A percentile compares a stretch with the other conserved stretches of the same genome.
phyloP scores from a whole-genome alignment of 2,329 filamentous ascomycete genomes.

The Chalaropsis thielavioides region DNA sequence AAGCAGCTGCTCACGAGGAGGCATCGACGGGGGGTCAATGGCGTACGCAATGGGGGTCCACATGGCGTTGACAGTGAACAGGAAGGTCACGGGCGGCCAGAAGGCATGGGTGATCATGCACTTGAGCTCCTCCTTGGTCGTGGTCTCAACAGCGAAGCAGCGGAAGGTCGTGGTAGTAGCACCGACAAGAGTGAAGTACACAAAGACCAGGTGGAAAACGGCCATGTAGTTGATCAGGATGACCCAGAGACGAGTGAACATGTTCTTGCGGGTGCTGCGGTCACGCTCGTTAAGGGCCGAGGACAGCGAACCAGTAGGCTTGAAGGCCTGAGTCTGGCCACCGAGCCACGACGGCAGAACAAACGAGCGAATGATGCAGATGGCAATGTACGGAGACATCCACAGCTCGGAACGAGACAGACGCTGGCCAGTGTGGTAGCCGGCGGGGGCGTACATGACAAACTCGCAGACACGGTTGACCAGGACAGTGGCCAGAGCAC shows the following conservation, averaged over 20 bases:
- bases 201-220: constrained; percentile 39
- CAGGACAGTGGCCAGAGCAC: constrained; percentile 37
- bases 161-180: constrained; percentile 38
- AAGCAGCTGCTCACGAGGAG: constrained; percentile 43
- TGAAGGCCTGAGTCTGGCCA: constrained; percentile 43
- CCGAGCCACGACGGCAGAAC: constrained; percentile 45
- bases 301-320: constrained; percentile 43
- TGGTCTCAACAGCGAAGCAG: constrained; percentile 30
- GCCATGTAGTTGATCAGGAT: constrained; percentile 43
- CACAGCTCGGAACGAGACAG: constrained; percentile 43
- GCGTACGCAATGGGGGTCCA: constrained; percentile 48
- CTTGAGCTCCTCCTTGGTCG: constrained; percentile 30
- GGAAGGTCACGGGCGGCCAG: constrained; percentile 46
- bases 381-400: constrained; percentile 48
- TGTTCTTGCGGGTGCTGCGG: constrained; percentile 34
- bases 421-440: constrained; percentile 44
- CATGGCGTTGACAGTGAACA: constrained; percentile 39
- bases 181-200: constrained; percentile 37
- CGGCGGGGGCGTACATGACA: constrained; percentile 42
- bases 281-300: constrained; percentile 45
- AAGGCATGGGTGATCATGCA: constrained; percentile 45
- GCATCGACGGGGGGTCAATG: constrained; percentile 43
- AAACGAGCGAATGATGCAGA: constrained; percentile 43
- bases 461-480: constrained; percentile 42
- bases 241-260: constrained; percentile 38